Conservation (phyloP, 805 yeast species). For the Debaryomyces hansenii region DNA sequence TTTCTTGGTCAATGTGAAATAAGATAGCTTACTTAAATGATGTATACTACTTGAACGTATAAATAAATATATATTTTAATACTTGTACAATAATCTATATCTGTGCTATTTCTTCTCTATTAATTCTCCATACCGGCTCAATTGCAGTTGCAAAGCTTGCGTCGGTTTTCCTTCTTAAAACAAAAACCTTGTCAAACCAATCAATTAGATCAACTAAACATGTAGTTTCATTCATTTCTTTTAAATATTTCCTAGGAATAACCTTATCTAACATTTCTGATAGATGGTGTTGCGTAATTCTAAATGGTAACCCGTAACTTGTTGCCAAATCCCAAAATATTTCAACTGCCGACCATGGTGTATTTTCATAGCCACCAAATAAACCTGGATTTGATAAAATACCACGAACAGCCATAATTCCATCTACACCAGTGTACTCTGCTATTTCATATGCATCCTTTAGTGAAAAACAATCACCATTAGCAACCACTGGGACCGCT, state of each 20-base stretch:
- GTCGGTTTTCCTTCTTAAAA: conserved; percentile 66
- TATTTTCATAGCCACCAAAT: conserved; percentile 67
- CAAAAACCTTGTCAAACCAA: conserved; percentile 76
- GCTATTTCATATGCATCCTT: conserved; percentile 66
- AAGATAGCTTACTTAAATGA: neutral
- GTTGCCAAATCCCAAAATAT: conserved; percentile 75
- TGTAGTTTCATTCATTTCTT: conserved; percentile 61
- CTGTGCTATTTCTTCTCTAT: conserved; percentile 7
- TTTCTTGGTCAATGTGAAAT: conserved; percentile 18
- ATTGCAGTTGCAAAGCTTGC: conserved; percentile 60
- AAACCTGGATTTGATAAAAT: conserved; percentile 82
- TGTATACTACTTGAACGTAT: neutral
- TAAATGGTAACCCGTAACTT: conserved; percentile 80
- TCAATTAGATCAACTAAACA: conserved; percentile 67
- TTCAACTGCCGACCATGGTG: conserved; percentile 94
- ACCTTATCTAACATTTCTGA: conserved; percentile 77
- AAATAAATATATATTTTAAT: neutral
- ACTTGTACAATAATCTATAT: conserved; percentile 4
- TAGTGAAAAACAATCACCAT: conserved; percentile 85
- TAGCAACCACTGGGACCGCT: conserved; percentile 84
- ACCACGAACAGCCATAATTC: conserved; percentile 96
- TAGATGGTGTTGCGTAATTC: conserved; percentile 83
- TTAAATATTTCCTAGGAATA: conserved; percentile 29
- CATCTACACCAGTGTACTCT: conserved; percentile 73
- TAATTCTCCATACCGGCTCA: conserved; percentile 31